Evolutionary conservation across 345 rosid genomes (phyloP).

Genomic region (Gossypium australe): DNA sequence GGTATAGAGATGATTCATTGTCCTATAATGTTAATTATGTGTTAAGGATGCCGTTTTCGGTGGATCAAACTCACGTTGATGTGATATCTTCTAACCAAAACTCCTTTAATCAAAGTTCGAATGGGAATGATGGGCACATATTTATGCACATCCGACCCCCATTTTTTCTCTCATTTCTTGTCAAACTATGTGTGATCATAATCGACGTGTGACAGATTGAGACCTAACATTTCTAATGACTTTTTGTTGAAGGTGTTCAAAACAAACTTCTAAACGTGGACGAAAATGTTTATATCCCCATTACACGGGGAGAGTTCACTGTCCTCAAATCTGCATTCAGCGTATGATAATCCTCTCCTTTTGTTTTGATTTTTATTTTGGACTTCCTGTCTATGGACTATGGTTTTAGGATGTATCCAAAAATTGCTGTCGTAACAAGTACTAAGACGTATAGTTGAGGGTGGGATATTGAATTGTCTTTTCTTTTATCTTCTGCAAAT

Average conservation of each 20-base stretch:
- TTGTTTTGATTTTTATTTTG: not conserved
- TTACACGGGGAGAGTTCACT: slow-evolving; percentile 73
- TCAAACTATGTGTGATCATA: not conserved
- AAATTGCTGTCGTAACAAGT: not conserved
- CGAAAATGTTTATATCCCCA: slow-evolving; percentile 74
- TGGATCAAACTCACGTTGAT: not conserved
- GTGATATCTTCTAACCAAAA: not conserved
- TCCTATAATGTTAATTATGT: not conserved
- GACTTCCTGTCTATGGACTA: too few relatives aligned
- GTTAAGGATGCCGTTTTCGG: not conserved
- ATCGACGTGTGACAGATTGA: not conserved
- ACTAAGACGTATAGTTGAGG: not conserved
- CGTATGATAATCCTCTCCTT: slow-evolving; percentile 36
- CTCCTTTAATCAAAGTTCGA: not conserved
- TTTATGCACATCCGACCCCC: not conserved
- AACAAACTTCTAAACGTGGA: slow-evolving; percentile 72
- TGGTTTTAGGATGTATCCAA: not conserved
- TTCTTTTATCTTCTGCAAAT: not conserved
- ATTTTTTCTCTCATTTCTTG: not conserved
- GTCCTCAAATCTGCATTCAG: slow-evolving; percentile 70
- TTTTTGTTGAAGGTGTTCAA: slow-evolving; percentile 60
- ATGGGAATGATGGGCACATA: not conserved
- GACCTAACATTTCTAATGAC: slow-evolving; percentile 10
- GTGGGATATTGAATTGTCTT: not conserved
- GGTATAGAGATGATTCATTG: not conserved